These are phyloP conservation scores for Brassica napus DNA, from an alignment of 345 rosid genomes.

Conservation along the genomic window Da-Ae NC_063446.1:50155001-50155500, in stretches of 20 bases:
- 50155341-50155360: background rate
- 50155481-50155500: background rate
- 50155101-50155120: background rate
- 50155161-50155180: no score
- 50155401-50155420: background rate
- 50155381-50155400: background rate
- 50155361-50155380: background rate
- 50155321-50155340: background rate
- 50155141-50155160: background rate
- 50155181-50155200: no score
- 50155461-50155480: background rate
- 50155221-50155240: background rate
- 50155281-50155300: background rate
- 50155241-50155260: background rate
- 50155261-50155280: background rate
- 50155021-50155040: slow-evolving; percentile 15
- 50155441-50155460: background rate
- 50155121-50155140: background rate
- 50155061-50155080: slow-evolving; percentile 11
- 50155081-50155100: slow-evolving; percentile 17
- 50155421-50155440: background rate
- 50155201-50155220: background rate
- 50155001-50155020: background rate
- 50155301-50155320: background rate
- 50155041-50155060: slow-evolving; percentile 4